Evolutionary conservation across 2,329 filamentous ascomycete genomes (phyloP).

Genomic region (Epichloe scottii): DNA sequence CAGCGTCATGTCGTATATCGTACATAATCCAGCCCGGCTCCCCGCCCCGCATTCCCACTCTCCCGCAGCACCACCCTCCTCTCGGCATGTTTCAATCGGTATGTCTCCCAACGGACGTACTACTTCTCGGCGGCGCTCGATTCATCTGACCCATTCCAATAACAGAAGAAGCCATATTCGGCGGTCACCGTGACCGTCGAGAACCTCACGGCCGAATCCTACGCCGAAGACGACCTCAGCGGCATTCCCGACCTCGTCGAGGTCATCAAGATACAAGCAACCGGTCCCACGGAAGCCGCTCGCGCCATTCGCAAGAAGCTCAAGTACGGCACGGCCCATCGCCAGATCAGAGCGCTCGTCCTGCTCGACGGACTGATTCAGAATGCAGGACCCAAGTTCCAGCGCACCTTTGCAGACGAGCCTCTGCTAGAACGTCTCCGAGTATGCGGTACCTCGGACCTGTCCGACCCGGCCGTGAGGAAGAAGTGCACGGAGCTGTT

Average conservation of each 20-base stretch:
- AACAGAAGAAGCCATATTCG: conserved; percentile 65
- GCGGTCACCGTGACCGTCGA: conserved; percentile 90
- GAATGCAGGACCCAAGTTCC: conserved; percentile 80
- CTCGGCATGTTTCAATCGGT: conserved; percentile 20
- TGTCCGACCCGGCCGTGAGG: conserved; percentile 76
- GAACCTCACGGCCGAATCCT: conserved; percentile 76
- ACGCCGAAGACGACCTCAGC: conserved; percentile 80
- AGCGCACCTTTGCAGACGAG: conserved; percentile 80
- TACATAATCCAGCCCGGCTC: background rate
- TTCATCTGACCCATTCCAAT: no score
- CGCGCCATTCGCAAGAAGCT: conserved; percentile 93
- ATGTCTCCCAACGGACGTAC: conserved; percentile 1
- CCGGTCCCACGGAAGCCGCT: conserved; percentile 79
- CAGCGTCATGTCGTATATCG: background rate
- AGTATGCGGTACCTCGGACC: conserved; percentile 71
- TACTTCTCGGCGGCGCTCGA: no score
- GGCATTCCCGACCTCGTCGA: conserved; percentile 92
- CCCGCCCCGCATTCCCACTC: background rate
- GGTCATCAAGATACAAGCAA: conserved; percentile 77
- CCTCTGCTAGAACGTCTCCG: conserved; percentile 82
- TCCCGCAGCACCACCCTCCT: background rate
- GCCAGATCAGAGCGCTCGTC: conserved; percentile 76
- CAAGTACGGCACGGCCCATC: conserved; percentile 93
- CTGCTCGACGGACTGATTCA: conserved; percentile 89
- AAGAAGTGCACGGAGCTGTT: conserved; percentile 83